These are phyloP conservation scores for Petunia axillaris DNA, from an alignment of 257 asterid genomes.

Conservation along the genomic window DNA sequence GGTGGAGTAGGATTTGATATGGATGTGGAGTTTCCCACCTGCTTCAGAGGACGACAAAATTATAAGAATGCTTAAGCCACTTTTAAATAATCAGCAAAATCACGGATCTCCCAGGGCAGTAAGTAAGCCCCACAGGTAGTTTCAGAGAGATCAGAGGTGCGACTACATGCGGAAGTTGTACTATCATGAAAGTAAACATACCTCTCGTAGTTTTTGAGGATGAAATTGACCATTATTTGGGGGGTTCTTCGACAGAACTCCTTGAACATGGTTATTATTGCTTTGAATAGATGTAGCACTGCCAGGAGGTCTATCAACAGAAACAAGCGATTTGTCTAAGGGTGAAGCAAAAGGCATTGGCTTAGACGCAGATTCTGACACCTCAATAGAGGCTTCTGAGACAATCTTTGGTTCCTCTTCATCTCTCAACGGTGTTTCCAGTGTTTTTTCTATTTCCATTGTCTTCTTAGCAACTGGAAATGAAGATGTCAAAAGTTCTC, in stretches of 20 bases:
- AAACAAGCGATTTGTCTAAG: slow-evolving; percentile 18
- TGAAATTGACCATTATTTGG: slow-evolving; percentile 20
- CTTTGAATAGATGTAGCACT: neutral
- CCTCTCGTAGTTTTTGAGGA: slow-evolving; percentile 28
- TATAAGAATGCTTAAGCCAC: neutral
- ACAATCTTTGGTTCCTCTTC: slow-evolving; percentile 29
- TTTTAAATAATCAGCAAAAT: slow-evolving; percentile 10
- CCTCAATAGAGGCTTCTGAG: slow-evolving; percentile 18
- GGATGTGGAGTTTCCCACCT: slow-evolving; percentile 14
- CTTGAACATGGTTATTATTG: neutral
- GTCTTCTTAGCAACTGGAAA: slow-evolving; percentile 22
- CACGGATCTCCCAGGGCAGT: slow-evolving; percentile 27
- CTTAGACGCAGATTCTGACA: slow-evolving; percentile 26
- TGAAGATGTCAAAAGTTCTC: slow-evolving; percentile 20
- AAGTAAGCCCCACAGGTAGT: neutral
- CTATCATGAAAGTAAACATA: slow-evolving; percentile 26
- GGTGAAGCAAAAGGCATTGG: slow-evolving; percentile 12
- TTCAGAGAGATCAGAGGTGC: neutral
- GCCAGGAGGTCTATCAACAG: slow-evolving; percentile 6
- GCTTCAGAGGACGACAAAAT: neutral
- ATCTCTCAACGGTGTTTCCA: slow-evolving; percentile 15
- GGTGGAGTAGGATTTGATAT: neutral
- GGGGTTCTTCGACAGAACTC: slow-evolving; percentile 7
- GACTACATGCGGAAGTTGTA: neutral
- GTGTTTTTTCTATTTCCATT: slow-evolving; percentile 19